Conservation (phyloP, 108 stramenopile genomes). For the Pseudonitzschia multiseries region DNA sequence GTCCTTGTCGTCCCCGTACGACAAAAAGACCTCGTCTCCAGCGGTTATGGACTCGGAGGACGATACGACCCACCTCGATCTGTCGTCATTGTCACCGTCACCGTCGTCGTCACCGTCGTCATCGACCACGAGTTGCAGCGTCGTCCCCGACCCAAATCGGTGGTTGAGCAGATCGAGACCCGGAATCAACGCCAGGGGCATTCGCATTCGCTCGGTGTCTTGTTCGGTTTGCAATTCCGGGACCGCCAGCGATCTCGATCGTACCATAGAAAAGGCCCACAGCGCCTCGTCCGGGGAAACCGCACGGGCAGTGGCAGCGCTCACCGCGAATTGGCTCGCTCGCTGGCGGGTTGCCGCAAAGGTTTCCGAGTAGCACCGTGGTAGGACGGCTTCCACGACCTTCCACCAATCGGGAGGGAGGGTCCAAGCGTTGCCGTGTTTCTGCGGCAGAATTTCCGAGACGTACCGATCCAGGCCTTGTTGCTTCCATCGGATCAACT, state of each 20-base stretch:
- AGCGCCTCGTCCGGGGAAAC: slow-evolving; percentile 15
- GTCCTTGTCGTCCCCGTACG: slow-evolving; percentile 37
- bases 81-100: neutral
- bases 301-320: neutral
- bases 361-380: slow-evolving; percentile 31
- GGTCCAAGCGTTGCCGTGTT: slow-evolving; percentile 24
- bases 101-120: neutral
- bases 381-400: neutral
- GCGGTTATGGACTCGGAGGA: slow-evolving; percentile 24
- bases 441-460: slow-evolving; percentile 16
- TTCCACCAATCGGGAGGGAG: slow-evolving; percentile 17
- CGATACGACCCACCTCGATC: slow-evolving; percentile 16
- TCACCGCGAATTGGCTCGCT: neutral
- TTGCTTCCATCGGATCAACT: slow-evolving; percentile 11
- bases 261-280: slow-evolving; percentile 34
- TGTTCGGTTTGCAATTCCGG: slow-evolving; percentile 23
- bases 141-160: slow-evolving; percentile 18
- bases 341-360: slow-evolving; percentile 27
- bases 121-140: slow-evolving; percentile 14
- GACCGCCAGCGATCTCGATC: slow-evolving; percentile 32
- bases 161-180: slow-evolving; percentile 39
- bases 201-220: neutral
- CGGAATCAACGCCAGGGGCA: slow-evolving; percentile 36
- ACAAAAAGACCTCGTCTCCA: slow-evolving; percentile 37
- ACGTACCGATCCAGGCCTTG: slow-evolving; percentile 23